Evolutionary conservation across 108 stramenopile genomes (phyloP), one percentile per base, ranked within the genome.

Genomic region (Fistulifera solaris): DNA sequence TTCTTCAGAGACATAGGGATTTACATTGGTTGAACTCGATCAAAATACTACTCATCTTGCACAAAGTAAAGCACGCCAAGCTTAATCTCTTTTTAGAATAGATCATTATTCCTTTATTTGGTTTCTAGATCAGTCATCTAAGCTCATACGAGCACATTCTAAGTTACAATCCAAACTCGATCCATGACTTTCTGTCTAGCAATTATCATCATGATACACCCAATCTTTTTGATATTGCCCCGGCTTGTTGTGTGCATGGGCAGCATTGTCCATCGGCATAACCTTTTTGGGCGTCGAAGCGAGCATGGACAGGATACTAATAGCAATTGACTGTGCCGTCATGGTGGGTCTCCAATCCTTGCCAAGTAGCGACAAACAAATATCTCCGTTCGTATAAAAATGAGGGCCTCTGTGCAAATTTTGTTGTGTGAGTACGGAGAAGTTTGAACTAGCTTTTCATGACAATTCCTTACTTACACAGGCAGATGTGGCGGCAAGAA

Each of bases 361-460:
- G 6, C 94, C 94, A n/a, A 97, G 67, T 46, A 97, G 62, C 52
- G 74, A 85, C 54, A 97, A 73, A 61, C 96, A 96, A 59, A 97
- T 97, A 61, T 97, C 96, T 17, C 96, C 96, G 73, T 97, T 97
- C 38, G 96, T 95, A 63, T 97, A 97, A n/a, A 96, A 93, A 66
- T 97, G 96, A 54, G 31, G 31, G 31, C 31, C 31, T 35, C 31
- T 35, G 3, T 35, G 87, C 87, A 65, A 94, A 94, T 38, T 76
- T 59, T 27, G 87, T 86, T 26, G 71, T 65, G 22, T 57, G 63
- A 6, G 77, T 54, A 40, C 11, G 40, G 14, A 14, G 11, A 40
- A 40, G 40, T 13, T 40, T 40, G 40, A 40, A 13, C 14, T 11
- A 14, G 14, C 14, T 13, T 40, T 13, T 40, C 14, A 11, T 14